Base-by-base conservation (phyloP, 164 flowering plant genomes). In the Berberis thunbergii region DNA sequence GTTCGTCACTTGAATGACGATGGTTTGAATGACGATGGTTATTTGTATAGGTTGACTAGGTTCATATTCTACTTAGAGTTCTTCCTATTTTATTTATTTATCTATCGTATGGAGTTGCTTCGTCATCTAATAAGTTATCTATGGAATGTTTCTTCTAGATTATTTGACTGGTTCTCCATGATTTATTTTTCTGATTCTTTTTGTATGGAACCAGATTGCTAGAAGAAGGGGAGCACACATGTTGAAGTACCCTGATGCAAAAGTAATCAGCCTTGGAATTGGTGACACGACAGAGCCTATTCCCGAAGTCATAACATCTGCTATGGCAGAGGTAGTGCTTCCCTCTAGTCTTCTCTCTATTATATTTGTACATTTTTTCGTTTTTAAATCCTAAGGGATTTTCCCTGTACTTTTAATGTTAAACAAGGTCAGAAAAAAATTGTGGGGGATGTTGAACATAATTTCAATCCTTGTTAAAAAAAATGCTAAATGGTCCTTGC, bases 271-370 rank as follows among this genome's bases (percentile, higher is more conserved):
- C 83, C 90, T 89, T 65, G 96, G 98, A 69, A 91, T 91, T 77
- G 98, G 96, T 67, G 96, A 89, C 74, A 89, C 98, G 3, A 89
- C 98, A 43, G 96, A 91, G 77, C 98, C 98, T 49, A 91, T 91
- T 81, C 96, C 98, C 10, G 95, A 89, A 46, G 88, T 86, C 48
- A 89, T 92, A 67, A 81, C 96, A 63, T 80, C 96, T 80, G 91
- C 93, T 43, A 87, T 92, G 96, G 80, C 88, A 59, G 74, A 81
- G 90, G 98, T 89, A 72, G 43, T 45, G 41, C 57, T 59, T 39
- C 26, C 26, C 26, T 26, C 53, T 43, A 44, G 49, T 43, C 44
- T 49, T 49, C 44, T 8, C 11, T 38, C 11, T 26, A 52, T 52
- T 52, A 26, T 10, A 52, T 11, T 1, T 11, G 8, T 52, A 12